Percentiles rank a stretch among this genome's conserved stretches.
Conservation (phyloP, 2,329 filamentous ascomycete genomes). For the Sporothrix inflata region DNA sequence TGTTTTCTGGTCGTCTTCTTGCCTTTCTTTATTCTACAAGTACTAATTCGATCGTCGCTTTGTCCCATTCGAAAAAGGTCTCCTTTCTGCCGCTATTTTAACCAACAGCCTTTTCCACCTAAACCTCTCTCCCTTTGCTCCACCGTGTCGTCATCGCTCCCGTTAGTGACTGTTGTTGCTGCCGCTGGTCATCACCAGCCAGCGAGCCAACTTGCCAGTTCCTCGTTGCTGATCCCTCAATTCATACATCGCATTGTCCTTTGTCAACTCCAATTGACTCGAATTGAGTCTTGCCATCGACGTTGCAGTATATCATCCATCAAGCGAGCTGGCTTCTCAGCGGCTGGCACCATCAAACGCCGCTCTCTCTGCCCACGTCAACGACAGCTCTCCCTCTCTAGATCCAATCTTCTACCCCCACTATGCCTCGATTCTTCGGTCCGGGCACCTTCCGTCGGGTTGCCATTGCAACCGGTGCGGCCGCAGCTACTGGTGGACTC, state of each 20-base stretch:
- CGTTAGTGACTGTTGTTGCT: constrained; percentile 7
- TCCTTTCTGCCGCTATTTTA: neutral
- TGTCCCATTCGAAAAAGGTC: neutral
- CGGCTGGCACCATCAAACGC: neutral
- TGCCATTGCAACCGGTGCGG: constrained; percentile 48
- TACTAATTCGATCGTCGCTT: neutral
- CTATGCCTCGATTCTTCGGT: constrained; percentile 39
- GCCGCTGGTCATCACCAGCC: neutral
- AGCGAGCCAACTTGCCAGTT: neutral
- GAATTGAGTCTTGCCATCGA: neutral
- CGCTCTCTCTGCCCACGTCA: neutral
- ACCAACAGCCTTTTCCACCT: neutral
- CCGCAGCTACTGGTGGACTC: constrained; percentile 49
- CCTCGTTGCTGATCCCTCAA: neutral
- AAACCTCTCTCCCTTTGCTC: constrained; percentile 13
- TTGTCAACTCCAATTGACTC: neutral
- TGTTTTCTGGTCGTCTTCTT: neutral
- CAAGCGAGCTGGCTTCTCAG: neutral
- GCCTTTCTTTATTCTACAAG: neutral
- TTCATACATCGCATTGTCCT: neutral
- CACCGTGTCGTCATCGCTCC: constrained; percentile 24
- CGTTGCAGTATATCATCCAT: no score
- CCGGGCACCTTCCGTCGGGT: constrained; percentile 47
- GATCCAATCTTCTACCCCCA: neutral
- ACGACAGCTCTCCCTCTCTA: neutral